Conservation (phyloP, 192 early-diverging fungal species). For the Gigaspora rosea region DNA sequence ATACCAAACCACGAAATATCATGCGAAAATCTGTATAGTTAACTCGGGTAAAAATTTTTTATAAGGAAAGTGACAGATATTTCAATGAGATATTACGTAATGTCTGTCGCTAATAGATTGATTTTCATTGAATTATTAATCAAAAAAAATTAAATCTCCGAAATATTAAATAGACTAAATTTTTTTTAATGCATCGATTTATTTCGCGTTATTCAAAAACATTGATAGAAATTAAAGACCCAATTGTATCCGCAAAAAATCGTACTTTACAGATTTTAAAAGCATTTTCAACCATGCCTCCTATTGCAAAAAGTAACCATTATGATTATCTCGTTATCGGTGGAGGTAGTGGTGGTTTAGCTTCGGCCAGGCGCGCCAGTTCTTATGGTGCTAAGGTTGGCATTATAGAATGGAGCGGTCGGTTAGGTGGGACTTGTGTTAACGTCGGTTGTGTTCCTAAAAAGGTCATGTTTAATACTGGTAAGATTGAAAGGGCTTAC, state of each 20-base stretch:
- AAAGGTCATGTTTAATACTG: slow-evolving; percentile 95
- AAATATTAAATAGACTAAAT: too few relatives aligned
- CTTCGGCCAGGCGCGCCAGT: slow-evolving; percentile 90
- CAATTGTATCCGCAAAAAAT: background rate
- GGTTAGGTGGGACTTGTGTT: slow-evolving; percentile 88
- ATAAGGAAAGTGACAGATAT: too few relatives aligned
- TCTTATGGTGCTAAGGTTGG: slow-evolving; percentile 90
- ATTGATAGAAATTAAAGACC: background rate
- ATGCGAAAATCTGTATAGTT: too few relatives aligned
- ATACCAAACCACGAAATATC: too few relatives aligned
- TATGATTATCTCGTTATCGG: slow-evolving; percentile 97
- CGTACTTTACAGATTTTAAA: slow-evolving; percentile 11
- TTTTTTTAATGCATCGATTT: background rate
- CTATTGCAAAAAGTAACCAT: background rate
- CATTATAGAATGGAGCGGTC: slow-evolving; percentile 78
- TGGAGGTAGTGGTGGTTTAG: slow-evolving; percentile 87
- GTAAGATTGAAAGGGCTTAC: slow-evolving; percentile 45
- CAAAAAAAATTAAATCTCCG: too few relatives aligned
- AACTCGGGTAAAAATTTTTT: too few relatives aligned
- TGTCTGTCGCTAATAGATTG: too few relatives aligned
- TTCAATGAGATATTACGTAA: too few relatives aligned
- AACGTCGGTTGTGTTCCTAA: slow-evolving; percentile 93
- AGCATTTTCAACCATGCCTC: slow-evolving; percentile 13
- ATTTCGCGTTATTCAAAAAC: background rate
- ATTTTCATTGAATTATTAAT: too few relatives aligned